Conservation (phyloP, 805 yeast genomes). For the Cyberlindnera mississippiensis region DNA sequence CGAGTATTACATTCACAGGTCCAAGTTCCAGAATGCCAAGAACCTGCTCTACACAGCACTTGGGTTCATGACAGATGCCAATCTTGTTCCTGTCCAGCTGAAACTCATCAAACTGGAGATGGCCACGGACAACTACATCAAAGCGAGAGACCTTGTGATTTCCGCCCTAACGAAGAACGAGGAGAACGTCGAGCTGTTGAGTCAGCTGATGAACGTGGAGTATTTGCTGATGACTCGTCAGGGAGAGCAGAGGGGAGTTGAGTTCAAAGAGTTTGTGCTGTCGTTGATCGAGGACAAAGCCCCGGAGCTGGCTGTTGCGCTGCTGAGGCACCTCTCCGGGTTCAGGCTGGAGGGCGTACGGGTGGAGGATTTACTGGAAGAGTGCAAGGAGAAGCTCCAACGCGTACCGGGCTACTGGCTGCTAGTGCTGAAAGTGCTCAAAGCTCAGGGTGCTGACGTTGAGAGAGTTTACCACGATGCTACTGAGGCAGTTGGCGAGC, state of each 20-base stretch:
- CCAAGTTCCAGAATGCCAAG: constrained; percentile 35
- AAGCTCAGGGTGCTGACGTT: background rate
- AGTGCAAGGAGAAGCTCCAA: background rate
- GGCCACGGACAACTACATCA: constrained; percentile 31
- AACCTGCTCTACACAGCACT: constrained; percentile 36
- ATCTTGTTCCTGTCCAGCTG: constrained; percentile 28
- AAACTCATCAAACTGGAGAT: constrained; percentile 44
- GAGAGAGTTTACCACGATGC: constrained; percentile 4
- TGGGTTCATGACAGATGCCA: constrained; percentile 20
- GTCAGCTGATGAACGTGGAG: constrained; percentile 42
- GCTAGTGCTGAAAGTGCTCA: background rate
- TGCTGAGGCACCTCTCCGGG: constrained; percentile 6
- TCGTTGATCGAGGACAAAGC: constrained; percentile 6
- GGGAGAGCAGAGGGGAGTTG: constrained; percentile 1
- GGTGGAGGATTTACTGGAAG: background rate
- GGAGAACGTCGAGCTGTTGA: constrained; percentile 31
- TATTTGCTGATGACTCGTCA: constrained; percentile 19
- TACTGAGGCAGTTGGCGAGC: background rate
- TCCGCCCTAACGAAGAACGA: constrained; percentile 29
- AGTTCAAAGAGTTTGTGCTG: constrained; percentile 3
- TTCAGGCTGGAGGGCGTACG: background rate
- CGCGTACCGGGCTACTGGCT: constrained; percentile 1
- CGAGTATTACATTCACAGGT: constrained; percentile 35
- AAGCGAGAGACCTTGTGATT: constrained; percentile 30
- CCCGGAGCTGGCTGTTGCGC: constrained; percentile 1